Percentiles rank a stretch among this genome's conserved stretches.
Evolutionary conservation across 1,284 basidiomycete species (phyloP).

Genomic region (Malassezia furfur): DNA sequence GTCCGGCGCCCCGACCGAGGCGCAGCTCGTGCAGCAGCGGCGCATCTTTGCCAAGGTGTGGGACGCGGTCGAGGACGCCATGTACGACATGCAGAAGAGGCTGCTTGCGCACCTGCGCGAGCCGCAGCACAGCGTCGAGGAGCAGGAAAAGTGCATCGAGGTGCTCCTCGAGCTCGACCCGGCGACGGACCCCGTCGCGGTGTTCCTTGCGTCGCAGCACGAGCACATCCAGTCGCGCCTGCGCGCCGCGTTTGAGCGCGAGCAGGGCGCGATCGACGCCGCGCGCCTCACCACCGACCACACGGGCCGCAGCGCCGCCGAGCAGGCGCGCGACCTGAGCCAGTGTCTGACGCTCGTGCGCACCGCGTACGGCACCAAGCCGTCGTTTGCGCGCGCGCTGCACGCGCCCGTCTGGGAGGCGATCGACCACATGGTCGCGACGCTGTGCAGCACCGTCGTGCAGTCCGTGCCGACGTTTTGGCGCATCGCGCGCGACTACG

Average conservation of each 20-base stretch:
- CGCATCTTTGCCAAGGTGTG: constrained; percentile 93
- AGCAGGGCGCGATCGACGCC: background rate
- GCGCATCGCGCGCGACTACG: constrained; percentile 79
- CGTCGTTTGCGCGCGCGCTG: constrained; percentile 23
- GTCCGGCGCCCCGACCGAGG: constrained; percentile 9
- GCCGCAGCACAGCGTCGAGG: constrained; percentile 68
- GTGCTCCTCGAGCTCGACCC: constrained; percentile 44
- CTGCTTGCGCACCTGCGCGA: constrained; percentile 73
- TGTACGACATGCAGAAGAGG: constrained; percentile 75
- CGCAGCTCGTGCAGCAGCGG: constrained; percentile 55
- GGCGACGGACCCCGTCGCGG: constrained; percentile 64
- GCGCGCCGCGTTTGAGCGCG: constrained; percentile 54
- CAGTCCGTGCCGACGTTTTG: constrained; percentile 77
- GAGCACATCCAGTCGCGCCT: constrained; percentile 71
- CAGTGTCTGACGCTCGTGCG: constrained; percentile 38
- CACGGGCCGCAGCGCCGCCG: constrained; percentile 46
- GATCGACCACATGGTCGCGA: constrained; percentile 58
- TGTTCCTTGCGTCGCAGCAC: constrained; percentile 88
- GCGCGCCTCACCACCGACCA: background rate
- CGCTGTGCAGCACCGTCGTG: constrained; percentile 53
- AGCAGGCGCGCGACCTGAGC: constrained; percentile 50
- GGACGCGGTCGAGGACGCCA: constrained; percentile 85
- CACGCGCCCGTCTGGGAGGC: constrained; percentile 59
- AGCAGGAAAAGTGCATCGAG: constrained; percentile 96
- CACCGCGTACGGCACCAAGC: constrained; percentile 17